Percentiles rank a stretch among this genome's conserved stretches.
These are phyloP conservation scores for Rhazya stricta DNA, from an alignment of 257 asterid genomes.

Conservation along the genomic window DNA sequence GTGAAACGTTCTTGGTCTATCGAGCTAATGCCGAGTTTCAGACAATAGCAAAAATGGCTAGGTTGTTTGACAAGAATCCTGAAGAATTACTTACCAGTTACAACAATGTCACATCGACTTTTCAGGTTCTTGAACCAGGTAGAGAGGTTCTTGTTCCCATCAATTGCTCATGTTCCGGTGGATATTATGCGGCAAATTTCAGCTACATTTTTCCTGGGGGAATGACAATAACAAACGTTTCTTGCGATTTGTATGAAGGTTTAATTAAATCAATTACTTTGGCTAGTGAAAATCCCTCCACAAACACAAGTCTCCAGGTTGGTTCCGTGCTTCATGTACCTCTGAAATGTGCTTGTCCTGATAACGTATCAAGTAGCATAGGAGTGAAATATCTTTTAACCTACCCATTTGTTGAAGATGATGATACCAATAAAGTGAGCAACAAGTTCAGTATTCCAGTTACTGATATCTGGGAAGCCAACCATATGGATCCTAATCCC, in stretches of 20 bases:
- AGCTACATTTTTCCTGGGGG: conserved; percentile 25
- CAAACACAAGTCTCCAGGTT: conserved; percentile 7
- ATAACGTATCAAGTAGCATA: background rate
- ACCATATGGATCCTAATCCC: conserved; percentile 35
- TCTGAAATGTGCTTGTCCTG: conserved; percentile 68
- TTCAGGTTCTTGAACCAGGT: conserved; percentile 35
- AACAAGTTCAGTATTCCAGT: conserved; percentile 42
- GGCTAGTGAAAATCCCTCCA: conserved; percentile 26
- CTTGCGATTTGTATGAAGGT: conserved; percentile 56
- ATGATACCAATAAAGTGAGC: conserved; percentile 31
- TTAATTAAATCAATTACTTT: conserved; percentile 44
- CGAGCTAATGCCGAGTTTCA: conserved; percentile 32
- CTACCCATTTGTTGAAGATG: conserved; percentile 48
- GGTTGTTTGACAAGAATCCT: conserved; percentile 33
- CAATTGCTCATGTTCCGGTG: conserved; percentile 41
- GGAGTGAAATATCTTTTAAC: conserved; percentile 47
- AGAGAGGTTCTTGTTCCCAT: conserved; percentile 53
- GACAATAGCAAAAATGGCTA: conserved; percentile 39
- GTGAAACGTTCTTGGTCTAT: conserved; percentile 49
- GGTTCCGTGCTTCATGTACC: conserved; percentile 44
- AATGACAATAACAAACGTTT: conserved; percentile 21
- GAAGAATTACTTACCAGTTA: conserved; percentile 20
- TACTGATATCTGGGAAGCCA: conserved; percentile 44
- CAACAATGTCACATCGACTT: conserved; percentile 34
- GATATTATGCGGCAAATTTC: conserved; percentile 18